phyloP scores from a whole-genome alignment of 208 protist species.

The Acanthamoeba royreba region DNA sequence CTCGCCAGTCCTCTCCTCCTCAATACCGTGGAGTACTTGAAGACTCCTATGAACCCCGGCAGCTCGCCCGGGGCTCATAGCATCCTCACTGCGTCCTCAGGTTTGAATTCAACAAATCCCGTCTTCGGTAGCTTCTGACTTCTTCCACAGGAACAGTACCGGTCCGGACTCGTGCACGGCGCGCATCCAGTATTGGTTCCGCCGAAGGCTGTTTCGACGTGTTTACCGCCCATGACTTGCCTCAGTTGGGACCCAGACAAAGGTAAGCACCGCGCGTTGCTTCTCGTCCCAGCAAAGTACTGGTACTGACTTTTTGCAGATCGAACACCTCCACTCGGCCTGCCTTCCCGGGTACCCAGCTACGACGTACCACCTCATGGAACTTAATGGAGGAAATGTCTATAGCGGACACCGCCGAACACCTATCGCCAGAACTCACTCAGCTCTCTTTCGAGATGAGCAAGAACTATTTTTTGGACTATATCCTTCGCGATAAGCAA shows the following conservation, averaged over 20 bases:
- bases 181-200: not conserved
- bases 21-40: not conserved
- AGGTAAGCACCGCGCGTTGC: not conserved
- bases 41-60: too few relatives aligned
- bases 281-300: not conserved
- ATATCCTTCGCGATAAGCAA: not conserved
- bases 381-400: not conserved
- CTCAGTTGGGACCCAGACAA: not conserved
- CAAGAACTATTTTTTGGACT: not conserved
- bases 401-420: not conserved
- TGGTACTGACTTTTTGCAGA: not conserved
- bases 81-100: not conserved
- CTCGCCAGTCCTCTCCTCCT: not conserved
- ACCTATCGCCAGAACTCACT: not conserved
- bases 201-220: not conserved
- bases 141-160: not conserved
- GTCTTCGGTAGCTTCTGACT: not conserved
- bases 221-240: not conserved
- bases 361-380: not conserved
- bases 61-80: not conserved
- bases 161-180: not conserved
- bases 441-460: not conserved
- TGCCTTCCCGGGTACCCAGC: not conserved
- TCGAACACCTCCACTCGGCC: not conserved
- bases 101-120: not conserved